A percentile compares a stretch with the other conserved stretches of the same genome.
phyloP scores from a whole-genome alignment of 371 early-diverging fungal genomes.

The Rhizopus arrhizus region DNA sequence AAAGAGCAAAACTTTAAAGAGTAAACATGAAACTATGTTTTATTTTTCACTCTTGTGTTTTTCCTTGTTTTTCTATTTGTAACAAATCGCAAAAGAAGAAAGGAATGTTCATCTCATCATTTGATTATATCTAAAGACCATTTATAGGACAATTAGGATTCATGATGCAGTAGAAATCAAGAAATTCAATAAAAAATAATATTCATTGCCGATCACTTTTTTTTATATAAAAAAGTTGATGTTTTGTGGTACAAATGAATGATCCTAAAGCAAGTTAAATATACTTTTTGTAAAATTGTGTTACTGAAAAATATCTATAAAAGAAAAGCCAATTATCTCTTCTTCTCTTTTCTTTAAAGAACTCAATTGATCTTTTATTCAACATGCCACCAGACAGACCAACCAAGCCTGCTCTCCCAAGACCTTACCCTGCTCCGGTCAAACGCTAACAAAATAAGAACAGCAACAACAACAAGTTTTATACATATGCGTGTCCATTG shows the following conservation, averaged over 20 bases:
- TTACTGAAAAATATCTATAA: conserved; percentile 4
- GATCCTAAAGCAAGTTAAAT: neutral
- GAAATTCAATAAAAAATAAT: too few species aligned
- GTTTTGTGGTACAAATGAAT: neutral
- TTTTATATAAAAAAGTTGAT: neutral
- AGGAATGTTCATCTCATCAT: too few species aligned
- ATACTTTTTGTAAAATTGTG: neutral
- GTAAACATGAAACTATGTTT: too few species aligned
- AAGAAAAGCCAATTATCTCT: conserved; percentile 13
- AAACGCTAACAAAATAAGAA: conserved; percentile 2
- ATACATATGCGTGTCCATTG: neutral
- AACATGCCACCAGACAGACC: conserved; percentile 31
- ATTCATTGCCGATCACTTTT: neutral
- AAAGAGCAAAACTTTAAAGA: too few species aligned
- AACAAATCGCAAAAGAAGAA: too few species aligned
- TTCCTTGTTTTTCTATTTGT: too few species aligned
- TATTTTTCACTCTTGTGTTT: too few species aligned
- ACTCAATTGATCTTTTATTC: neutral
- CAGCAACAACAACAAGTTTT: neutral
- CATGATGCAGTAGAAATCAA: too few species aligned
- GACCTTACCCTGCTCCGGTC: conserved; percentile 26
- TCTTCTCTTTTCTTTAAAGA: neutral
- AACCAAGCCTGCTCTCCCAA: conserved; percentile 18
- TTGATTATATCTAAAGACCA: too few species aligned
- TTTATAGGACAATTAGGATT: too few species aligned